Conservation (phyloP, 2,329 filamentous ascomycete genomes). For the Colletotrichum lini region DNA sequence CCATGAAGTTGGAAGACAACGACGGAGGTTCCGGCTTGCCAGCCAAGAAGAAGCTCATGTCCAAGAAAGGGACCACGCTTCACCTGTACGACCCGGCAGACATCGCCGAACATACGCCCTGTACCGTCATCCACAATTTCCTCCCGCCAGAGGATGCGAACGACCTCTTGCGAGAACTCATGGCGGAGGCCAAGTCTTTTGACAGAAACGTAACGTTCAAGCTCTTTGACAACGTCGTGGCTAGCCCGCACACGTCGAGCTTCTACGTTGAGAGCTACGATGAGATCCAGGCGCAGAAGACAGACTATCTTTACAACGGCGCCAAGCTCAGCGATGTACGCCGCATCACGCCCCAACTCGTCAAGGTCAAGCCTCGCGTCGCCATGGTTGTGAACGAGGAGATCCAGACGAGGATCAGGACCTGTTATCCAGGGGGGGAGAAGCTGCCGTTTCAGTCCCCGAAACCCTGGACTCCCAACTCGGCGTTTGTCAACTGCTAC, state of each 20-base stretch:
- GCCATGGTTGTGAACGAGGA: constrained; percentile 83
- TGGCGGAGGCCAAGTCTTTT: constrained; percentile 81
- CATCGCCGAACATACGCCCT: constrained; percentile 87
- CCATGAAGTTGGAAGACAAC: constrained; percentile 42
- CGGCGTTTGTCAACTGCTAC: constrained; percentile 96
- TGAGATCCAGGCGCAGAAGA: constrained; percentile 78
- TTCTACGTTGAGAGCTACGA: constrained; percentile 85
- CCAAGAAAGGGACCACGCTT: constrained; percentile 85
- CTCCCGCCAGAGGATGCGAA: constrained; percentile 80
- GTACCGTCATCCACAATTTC: constrained; percentile 94
- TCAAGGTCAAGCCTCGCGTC: constrained; percentile 77
- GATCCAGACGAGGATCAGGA: constrained; percentile 78
- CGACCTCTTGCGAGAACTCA: constrained; percentile 79
- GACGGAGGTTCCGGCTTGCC: constrained; percentile 37
- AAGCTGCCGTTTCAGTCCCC: constrained; percentile 86
- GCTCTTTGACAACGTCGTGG: constrained; percentile 88
- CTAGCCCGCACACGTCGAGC: constrained; percentile 85
- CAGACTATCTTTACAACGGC: constrained; percentile 90
- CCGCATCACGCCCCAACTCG: constrained; percentile 81
- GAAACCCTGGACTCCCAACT: constrained; percentile 84
- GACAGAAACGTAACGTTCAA: constrained; percentile 79
- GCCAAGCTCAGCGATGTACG: constrained; percentile 81
- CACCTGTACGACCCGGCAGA: constrained; percentile 87
- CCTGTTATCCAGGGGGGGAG: constrained; percentile 76
- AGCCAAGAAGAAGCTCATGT: constrained; percentile 67